Evolutionary conservation across 140 eudicot genomes (phyloP), one percentile per base, ranked within the genome.

Genomic region (Anethum foeniculum): DNA sequence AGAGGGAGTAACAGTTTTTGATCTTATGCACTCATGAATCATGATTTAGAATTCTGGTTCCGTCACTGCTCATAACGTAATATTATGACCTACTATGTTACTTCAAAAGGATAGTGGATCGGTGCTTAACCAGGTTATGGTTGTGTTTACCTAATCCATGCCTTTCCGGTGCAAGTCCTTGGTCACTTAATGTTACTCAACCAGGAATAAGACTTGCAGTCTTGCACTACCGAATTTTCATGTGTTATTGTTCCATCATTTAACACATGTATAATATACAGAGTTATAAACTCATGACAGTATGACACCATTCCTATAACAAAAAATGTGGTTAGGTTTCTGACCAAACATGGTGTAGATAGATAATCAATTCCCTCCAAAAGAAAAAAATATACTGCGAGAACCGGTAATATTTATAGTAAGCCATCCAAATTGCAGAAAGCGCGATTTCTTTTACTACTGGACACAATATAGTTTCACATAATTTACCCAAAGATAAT

Each of bases 181-280:
- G n/a, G n/a, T n/a, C n/a, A n/a, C n/a, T n/a, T n/a, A n/a, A n/a
- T n/a, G n/a, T n/a, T n/a, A n/a, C n/a, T n/a, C n/a, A n/a, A n/a
- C n/a, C n/a, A 72, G n/a, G n/a, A 2, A 39, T 5, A 18, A 5
- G 23, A 48, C 44, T 41, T 41, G 44, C 44, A 41, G 44, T 41
- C 54, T 48, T 25, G 23, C 71, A 10, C 21, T 2, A 30, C 78
- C 56, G 15, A 44, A 74, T 49, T 74, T 74, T 74, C 78, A 74
- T 51, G 49, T 74, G 78, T 43, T 74, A 34, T 74, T 74, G 78
- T 74, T 74, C 78, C 78, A 74, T 44, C 78, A 74, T 74, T 74
- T 74, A 44, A 74, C 78, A 74, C 49, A 47, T 74, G 78, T 18
- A 72, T 21, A 16, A 39, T 56, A 56, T 23, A 54, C 0, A 21